Base-by-base conservation (phyloP, 2,329 filamentous ascomycete genomes). In the Claviceps arundinis region DNA sequence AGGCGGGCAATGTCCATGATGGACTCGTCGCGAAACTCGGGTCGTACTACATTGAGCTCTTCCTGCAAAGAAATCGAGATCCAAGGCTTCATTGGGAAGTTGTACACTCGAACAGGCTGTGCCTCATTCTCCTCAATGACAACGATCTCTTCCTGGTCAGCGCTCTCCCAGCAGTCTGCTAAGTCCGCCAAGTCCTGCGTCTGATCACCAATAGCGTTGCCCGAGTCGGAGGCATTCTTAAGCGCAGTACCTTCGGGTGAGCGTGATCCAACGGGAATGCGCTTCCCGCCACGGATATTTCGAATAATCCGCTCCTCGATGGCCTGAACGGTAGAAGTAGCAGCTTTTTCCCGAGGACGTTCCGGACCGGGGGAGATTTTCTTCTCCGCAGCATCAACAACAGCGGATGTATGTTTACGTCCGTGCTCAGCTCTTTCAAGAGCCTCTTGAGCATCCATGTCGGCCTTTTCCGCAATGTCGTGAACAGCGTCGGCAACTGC, bases 61-160 rank as follows among this genome's bases (percentile, higher is more conserved):
- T 78, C 72, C 64, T 81, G 74, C 60, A 97, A 79, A 13, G 80
- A 82, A 63, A 98, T 93, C 19, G 90, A 86, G 58, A 95, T 90
- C 76, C 94, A 98, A 4, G 93, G 93, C 67, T 86, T 88, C 84
- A 98, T 89, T 16, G 93, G 93, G 67, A 98, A 95, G 67, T 95
- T 95, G 73, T 87, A 93, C 47, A 97, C 90, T 64, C 80, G 84
- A 58, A 95, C 81, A 26, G 82, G 76, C 46, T 75, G 71, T 4
- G 79, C 68, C 50, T 81, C 77, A 54, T 82, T 81, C 58, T 85
- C 82, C 65, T 89, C 85, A 37, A 80, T 77, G 47, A 78, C 73
- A 19, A 77, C 73, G 63, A 80, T 75, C 62, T 82, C 76, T 54
- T 85, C 84, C 56, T 84, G 82, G 52, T 90, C 88, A 4, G 85